phyloP scores from a whole-genome alignment of 1,139 yeast species.

The Suhomyces coccinellae region DNA sequence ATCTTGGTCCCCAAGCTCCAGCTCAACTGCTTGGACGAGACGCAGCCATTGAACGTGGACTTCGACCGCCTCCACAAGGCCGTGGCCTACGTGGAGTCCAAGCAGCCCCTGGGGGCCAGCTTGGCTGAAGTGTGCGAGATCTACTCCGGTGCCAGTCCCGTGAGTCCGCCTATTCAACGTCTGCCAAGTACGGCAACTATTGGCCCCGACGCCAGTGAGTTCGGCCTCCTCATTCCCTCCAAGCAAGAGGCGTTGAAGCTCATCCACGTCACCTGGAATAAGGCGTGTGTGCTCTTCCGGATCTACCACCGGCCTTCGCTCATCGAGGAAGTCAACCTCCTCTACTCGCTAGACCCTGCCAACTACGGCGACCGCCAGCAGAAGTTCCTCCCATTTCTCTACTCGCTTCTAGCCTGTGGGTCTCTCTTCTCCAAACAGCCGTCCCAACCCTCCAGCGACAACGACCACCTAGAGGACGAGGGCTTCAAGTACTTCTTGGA shows the following conservation, averaged over 20 bases:
- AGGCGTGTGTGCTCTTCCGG: constrained; percentile 80
- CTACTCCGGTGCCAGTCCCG: constrained; percentile 25
- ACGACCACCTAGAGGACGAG: constrained; percentile 62
- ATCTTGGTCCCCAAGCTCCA: constrained; percentile 53
- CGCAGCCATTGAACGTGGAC: constrained; percentile 31
- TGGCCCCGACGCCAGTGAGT: constrained; percentile 38
- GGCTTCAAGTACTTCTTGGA: constrained; percentile 83
- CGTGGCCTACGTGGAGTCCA: constrained; percentile 24
- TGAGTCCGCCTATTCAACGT: constrained; percentile 3
- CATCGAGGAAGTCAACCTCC: constrained; percentile 52
- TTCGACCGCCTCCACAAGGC: constrained; percentile 35
- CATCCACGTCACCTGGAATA: constrained; percentile 78
- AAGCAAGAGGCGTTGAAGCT: constrained; percentile 70
- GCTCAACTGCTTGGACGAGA: constrained; percentile 36
- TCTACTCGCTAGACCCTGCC: constrained; percentile 63
- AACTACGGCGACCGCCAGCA: constrained; percentile 74
- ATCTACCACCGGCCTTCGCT: constrained; percentile 86
- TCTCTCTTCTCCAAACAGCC: constrained; percentile 59
- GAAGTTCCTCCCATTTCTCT: constrained; percentile 74
- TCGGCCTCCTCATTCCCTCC: constrained; percentile 73
- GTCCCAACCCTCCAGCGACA: constrained; percentile 36
- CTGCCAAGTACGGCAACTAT: constrained; percentile 17
- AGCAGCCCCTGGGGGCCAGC: constrained; percentile 14
- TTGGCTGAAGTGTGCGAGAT: constrained; percentile 22
- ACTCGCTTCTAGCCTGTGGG: constrained; percentile 59